Conservation (phyloP, 208 protist genomes). For the Crithidia sp. region DNA sequence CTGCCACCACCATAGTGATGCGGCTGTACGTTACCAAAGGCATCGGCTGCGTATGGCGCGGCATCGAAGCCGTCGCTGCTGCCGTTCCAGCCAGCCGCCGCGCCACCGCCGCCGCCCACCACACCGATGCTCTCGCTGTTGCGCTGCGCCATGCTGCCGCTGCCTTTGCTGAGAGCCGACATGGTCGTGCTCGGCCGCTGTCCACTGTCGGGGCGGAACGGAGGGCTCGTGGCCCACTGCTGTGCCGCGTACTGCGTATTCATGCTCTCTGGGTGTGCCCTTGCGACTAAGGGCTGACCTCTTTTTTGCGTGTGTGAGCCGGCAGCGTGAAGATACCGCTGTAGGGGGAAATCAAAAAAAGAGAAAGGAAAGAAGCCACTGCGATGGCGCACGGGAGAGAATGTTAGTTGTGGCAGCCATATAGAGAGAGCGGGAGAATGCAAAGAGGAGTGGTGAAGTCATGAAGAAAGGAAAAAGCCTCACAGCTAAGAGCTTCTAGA, state of each 20-base stretch:
- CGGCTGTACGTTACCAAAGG: background rate
- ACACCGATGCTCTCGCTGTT: constrained; percentile 4
- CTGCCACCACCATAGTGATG: no score
- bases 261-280: constrained; percentile 3
- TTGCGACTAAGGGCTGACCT: background rate
- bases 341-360: no score
- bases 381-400: no score
- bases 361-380: no score
- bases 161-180: constrained; percentile 21
- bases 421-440: no score
- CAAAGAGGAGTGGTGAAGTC: no score
- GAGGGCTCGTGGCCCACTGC: constrained; percentile 18
- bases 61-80: constrained; percentile 12
- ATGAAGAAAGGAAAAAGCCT: no score
- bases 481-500: no score
- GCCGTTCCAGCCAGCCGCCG: constrained; percentile 6
- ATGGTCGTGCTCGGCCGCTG: background rate
- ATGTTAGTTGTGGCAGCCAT: no score
- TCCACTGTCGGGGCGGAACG: constrained; percentile 5
- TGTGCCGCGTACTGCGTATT: constrained; percentile 11
- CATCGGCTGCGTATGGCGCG: background rate
- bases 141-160: constrained; percentile 6
- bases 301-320: background rate
- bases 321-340: no score
- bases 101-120: background rate